Conservation (phyloP, 2,329 filamentous ascomycete genomes). For the Ustulina deusta region DNA sequence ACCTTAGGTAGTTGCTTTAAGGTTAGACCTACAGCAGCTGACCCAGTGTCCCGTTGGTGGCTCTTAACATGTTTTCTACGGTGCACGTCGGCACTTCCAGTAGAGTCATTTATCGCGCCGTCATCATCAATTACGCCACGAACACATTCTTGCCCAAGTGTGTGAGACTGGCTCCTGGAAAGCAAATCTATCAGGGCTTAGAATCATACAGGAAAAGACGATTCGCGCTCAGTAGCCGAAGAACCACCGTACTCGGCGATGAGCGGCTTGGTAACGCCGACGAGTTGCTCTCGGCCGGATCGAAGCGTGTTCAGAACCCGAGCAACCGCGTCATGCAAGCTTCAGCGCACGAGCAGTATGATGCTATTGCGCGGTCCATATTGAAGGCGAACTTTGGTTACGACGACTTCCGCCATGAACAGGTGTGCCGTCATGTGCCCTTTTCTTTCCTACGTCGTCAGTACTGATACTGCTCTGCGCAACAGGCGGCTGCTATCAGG, state of each 20-base stretch:
- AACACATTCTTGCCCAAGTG: background rate
- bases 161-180: background rate
- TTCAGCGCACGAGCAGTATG: conserved; percentile 9
- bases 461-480: conserved; percentile 10
- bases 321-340: conserved; percentile 33
- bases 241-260: conserved; percentile 45
- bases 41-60: background rate
- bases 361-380: conserved; percentile 43
- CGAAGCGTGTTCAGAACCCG: conserved; percentile 28
- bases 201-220: background rate
- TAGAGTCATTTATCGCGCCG: too few relatives aligned
- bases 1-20: background rate
- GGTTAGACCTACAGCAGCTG: too few relatives aligned
- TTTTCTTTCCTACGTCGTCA: background rate
- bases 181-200: background rate
- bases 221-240: conserved; percentile 15
- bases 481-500: conserved; percentile 54
- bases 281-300: conserved; percentile 36
- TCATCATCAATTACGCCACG: background rate
- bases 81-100: too few relatives aligned
- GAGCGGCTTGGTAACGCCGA: conserved; percentile 51
- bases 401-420: conserved; percentile 58
- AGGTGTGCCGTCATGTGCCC: conserved; percentile 42
- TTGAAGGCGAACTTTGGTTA: conserved; percentile 56
- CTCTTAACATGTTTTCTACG: background rate